Evolutionary conservation across 169 alveolate genomes (phyloP), one percentile per base, ranked within the genome.

Genomic region (Plasmodium gallinaceum): DNA sequence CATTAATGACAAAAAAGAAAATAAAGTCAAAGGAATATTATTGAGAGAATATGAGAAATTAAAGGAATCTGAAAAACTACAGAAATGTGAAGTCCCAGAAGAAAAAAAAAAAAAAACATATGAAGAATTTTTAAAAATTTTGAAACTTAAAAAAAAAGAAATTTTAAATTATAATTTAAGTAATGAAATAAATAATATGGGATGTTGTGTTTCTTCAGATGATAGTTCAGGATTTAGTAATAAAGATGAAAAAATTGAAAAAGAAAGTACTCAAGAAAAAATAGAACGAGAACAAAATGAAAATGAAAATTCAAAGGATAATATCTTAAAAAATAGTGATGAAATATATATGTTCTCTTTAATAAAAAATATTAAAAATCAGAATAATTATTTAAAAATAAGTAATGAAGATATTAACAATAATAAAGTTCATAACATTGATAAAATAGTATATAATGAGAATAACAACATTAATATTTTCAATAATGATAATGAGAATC

Each of bases 281-380:
- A 4, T 46, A 48, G n/a, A 32, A 7, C 12, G 10, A 43, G 64
- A 45, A 24, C 69, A 39, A 5, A 80, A 26, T 14, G 39, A 20
- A 66, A 57, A 66, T n/a, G 18, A 16, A 48, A 51, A 54, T 18
- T 24, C 5, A n/a, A n/a, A 10, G 7, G 7, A 1, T 24, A 24
- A 18, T 54, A 18, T 2, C 3, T 5, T 7, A 18, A 32, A 68
- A 43, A 80, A 54, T 42, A 46, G 16, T 14, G 83, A 80, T 46
- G 75, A 80, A 24, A 66, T 80, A 43, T 80, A 80, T 57, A 80
- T 80, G 83, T 66, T 69, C 0, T 22, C 68, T 20, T 48, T 80
- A 54, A 43, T 68, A 52, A 80, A 43, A 32, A 61, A 60, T 68
- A 32, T 80, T 66, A 80, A 68, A 66, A 80, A 22, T 10, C 90